Conservation (phyloP, 768 basidiomycete species). For the Amanita rimosa region DNA sequence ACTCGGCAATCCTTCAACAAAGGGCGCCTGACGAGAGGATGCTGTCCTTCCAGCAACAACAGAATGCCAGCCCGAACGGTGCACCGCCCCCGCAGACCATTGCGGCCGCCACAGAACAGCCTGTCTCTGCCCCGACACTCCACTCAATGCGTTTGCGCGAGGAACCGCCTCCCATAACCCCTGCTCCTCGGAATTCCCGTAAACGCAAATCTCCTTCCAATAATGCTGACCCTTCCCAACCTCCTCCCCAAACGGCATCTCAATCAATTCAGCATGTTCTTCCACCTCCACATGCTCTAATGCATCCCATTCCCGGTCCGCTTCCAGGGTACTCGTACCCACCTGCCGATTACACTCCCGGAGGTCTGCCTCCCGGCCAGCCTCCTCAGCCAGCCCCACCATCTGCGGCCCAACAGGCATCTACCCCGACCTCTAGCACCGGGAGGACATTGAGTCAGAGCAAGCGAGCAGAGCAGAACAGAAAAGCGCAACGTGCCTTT, state of each 20-base stretch:
- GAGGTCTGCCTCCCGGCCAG: slow-evolving; percentile 17
- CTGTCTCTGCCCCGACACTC: slow-evolving; percentile 9
- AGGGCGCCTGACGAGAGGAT: slow-evolving; percentile 15
- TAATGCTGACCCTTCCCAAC: slow-evolving; percentile 17
- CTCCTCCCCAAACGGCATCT: slow-evolving; percentile 18
- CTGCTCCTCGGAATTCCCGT: slow-evolving; percentile 33
- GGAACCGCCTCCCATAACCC: slow-evolving; percentile 36
- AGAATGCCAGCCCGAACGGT: slow-evolving; percentile 14
- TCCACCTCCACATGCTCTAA: slow-evolving; percentile 42
- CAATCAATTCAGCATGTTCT: slow-evolving; percentile 39
- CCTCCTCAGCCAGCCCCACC: slow-evolving; percentile 18
- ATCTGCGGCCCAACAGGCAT: slow-evolving; percentile 9
- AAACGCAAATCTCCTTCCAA: slow-evolving; percentile 64
- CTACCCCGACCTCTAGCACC: slow-evolving; percentile 8
- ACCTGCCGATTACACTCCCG: slow-evolving; percentile 41
- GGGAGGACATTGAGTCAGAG: slow-evolving; percentile 61
- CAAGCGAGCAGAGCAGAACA: slow-evolving; percentile 90
- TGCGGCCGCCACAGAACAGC: background rate
- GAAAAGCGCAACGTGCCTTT: slow-evolving; percentile 90
- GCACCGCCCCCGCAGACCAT: slow-evolving; percentile 24
- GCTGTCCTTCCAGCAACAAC: slow-evolving; percentile 26
- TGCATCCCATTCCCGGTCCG: slow-evolving; percentile 33
- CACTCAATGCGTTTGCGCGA: slow-evolving; percentile 52
- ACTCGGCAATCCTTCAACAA: slow-evolving; percentile 19
- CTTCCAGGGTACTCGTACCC: slow-evolving; percentile 39